Evolutionary conservation across 768 basidiomycete species (phyloP).

Genomic region (Calocybe cyanea): DNA sequence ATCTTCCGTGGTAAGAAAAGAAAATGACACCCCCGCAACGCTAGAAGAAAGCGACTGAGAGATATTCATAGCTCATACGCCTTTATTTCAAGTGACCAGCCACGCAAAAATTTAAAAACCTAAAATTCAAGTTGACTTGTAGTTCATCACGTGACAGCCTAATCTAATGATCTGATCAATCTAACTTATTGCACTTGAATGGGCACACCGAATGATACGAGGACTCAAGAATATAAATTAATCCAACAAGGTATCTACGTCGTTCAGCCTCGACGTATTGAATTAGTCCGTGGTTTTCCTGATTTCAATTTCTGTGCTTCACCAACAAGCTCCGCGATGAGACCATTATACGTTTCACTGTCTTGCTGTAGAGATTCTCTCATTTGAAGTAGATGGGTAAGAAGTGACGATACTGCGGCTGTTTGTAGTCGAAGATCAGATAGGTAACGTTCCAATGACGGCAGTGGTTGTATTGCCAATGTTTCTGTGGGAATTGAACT

Average conservation of each 20-base stretch:
- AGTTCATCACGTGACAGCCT: not conserved
- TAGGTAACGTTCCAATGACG: slow-evolving; percentile 62
- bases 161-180: too few species aligned
- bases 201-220: slow-evolving; percentile 1
- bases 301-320: slow-evolving; percentile 85
- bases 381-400: slow-evolving; percentile 80
- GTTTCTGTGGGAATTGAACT: slow-evolving; percentile 44
- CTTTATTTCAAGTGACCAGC: slow-evolving; percentile 8
- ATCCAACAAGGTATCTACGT: slow-evolving; percentile 9
- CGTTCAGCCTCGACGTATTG: slow-evolving; percentile 41
- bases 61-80: slow-evolving; percentile 68
- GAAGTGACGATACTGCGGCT: slow-evolving; percentile 65
- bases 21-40: slow-evolving; percentile 84
- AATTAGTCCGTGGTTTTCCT: slow-evolving; percentile 47
- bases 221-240: not conserved
- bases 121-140: slow-evolving; percentile 5
- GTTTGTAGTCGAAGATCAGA: slow-evolving; percentile 69
- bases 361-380: slow-evolving; percentile 83
- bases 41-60: slow-evolving; percentile 83
- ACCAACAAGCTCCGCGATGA: slow-evolving; percentile 89
- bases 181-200: too few species aligned
- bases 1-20: slow-evolving; percentile 85
- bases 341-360: slow-evolving; percentile 83
- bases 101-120: slow-evolving; percentile 9
- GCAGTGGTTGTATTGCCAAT: slow-evolving; percentile 66